Evolutionary conservation across 2,329 filamentous ascomycete species (phyloP).

Genomic region (Alternaria longipes): DNA sequence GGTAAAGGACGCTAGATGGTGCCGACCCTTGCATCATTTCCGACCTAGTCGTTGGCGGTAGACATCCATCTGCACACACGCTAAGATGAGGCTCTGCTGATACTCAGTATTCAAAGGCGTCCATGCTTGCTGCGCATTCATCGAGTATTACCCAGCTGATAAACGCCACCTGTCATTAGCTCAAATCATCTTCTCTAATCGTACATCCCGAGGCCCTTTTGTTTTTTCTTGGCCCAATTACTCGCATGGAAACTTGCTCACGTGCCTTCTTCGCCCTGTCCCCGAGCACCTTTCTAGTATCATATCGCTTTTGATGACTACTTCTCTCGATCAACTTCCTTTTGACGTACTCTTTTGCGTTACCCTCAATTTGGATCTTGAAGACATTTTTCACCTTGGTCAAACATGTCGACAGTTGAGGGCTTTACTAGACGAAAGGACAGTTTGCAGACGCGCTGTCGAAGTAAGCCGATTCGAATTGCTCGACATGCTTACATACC

Average conservation of each 20-base stretch:
- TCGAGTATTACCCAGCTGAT: background rate
- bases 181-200: background rate
- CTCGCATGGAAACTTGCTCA: background rate
- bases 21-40: background rate
- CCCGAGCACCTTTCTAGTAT: background rate
- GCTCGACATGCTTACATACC: slow-evolving; percentile 15
- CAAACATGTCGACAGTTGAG: slow-evolving; percentile 62
- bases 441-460: slow-evolving; percentile 66
- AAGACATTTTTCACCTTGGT: slow-evolving; percentile 67
- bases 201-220: background rate
- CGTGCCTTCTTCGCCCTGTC: background rate
- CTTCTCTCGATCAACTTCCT: slow-evolving; percentile 60
- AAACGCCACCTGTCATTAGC: background rate
- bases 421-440: slow-evolving; percentile 62
- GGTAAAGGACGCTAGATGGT: no score
- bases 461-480: slow-evolving; percentile 57
- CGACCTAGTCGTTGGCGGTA: background rate
- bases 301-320: slow-evolving; percentile 33
- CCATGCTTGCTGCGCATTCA: background rate
- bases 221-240: background rate
- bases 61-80: background rate
- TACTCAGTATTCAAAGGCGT: background rate
- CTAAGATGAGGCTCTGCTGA: background rate
- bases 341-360: slow-evolving; percentile 72
- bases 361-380: slow-evolving; percentile 62